A percentile compares a stretch with the other conserved stretches of the same genome.
Evolutionary conservation across 1,284 basidiomycete genomes (phyloP).

Genomic region (Xerocomus nothofagi): DNA sequence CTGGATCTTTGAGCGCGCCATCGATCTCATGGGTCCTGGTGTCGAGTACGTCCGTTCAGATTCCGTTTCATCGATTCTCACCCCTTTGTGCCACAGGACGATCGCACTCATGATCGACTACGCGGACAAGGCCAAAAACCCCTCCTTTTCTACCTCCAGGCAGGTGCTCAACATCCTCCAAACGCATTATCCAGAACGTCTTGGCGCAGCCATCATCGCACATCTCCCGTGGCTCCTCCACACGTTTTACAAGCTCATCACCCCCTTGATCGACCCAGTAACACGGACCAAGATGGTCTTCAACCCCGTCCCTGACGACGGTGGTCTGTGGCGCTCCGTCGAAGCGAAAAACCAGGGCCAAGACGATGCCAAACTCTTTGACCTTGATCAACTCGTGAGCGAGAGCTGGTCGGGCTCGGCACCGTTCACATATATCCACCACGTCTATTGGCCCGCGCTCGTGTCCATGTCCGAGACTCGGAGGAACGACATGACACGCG

Average conservation of each 20-base stretch:
- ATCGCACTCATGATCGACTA: slow-evolving; percentile 82
- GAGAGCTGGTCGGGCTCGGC: slow-evolving; percentile 61
- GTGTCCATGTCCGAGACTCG: slow-evolving; percentile 55
- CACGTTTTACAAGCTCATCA: slow-evolving; percentile 82
- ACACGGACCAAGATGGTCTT: slow-evolving; percentile 74
- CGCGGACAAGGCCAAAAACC: slow-evolving; percentile 76
- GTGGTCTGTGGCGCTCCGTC: slow-evolving; percentile 25
- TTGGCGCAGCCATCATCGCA: slow-evolving; percentile 81
- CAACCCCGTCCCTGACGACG: slow-evolving; percentile 48
- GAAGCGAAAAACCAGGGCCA: slow-evolving; percentile 21
- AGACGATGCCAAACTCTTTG: slow-evolving; percentile 56
- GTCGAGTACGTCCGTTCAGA: slow-evolving; percentile 57
- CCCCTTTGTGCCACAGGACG: slow-evolving; percentile 41
- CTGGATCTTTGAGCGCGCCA: slow-evolving; percentile 70
- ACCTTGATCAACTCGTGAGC: slow-evolving; percentile 54
- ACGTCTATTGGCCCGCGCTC: slow-evolving; percentile 72
- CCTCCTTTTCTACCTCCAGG: slow-evolving; percentile 64
- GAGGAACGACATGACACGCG: slow-evolving; percentile 49
- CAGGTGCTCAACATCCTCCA: slow-evolving; percentile 77
- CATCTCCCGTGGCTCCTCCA: slow-evolving; percentile 83
- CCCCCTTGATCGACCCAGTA: slow-evolving; percentile 77
- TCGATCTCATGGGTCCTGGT: slow-evolving; percentile 74
- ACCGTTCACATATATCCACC: slow-evolving; percentile 70
- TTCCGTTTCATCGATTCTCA: not conserved
- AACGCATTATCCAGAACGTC: slow-evolving; percentile 89